Evolutionary conservation across 2,329 filamentous ascomycete species (phyloP), one percentile per base, ranked within the genome.

Genomic region (Emmonsiellopsis sp.): DNA sequence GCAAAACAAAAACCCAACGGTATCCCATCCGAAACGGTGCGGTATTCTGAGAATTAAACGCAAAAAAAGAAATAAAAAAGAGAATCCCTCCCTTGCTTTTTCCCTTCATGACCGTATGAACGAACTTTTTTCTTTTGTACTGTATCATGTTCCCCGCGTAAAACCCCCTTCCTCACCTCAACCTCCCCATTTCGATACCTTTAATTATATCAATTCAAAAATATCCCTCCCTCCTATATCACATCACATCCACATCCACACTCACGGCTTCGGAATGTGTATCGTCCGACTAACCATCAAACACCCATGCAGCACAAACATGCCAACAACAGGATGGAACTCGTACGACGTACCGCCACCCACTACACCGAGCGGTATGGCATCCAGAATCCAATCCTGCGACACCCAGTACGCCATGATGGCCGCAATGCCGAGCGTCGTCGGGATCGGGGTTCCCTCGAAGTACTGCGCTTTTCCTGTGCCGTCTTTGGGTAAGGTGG

Each of bases 221-320:
- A 45, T 47, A 45, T 32, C 46, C 42, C 11, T 41, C 32, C 30
- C 10, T 34, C 40, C 15, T 41, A 41, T 44, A 38, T 45, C 47
- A 37, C 8, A 44, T 50, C 38, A 51, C 31, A 34, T n/a, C 45
- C 47, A 13, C 38, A 26, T 41, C 16, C 35, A 42, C 10, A n/a
- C 47, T 58, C 59, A 81, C 51, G 79, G 90, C 81, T 98, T 98
- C 13, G 93, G 93, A 61, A 98, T 90, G 68, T 93, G 89, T 65
- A 98, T 83, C 34, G 84, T 92, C 79, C 92, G 94, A 76, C 89
- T 95, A 59, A 92, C 86, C 93, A 98, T 97, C 65, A 93, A 73
- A 67, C 87, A 94, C 16, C 91, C 93, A 68, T 95, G 89, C n/a
- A 90, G 62, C 55, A 94, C 77, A 71, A 96, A 98, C 56, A 97